These are phyloP conservation scores for Boechera stricta DNA, from an alignment of 345 rosid species.

Conservation along the genomic window DNA sequence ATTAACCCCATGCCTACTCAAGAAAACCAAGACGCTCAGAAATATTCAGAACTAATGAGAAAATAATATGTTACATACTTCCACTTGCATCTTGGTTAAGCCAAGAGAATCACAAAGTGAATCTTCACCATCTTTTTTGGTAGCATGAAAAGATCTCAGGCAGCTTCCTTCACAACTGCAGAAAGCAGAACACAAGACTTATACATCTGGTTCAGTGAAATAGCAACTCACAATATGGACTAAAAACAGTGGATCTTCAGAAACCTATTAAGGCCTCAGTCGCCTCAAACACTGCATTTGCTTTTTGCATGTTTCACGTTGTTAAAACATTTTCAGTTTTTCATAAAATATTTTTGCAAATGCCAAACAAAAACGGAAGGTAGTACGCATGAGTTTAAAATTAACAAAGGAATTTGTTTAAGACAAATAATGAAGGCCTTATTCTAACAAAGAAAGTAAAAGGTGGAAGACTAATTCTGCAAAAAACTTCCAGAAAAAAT, in stretches of 20 bases:
- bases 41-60: slow-evolving; percentile 14
- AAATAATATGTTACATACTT: slow-evolving; percentile 54
- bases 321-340: not conserved
- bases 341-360: slow-evolving; percentile 7
- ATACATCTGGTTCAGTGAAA: slow-evolving; percentile 31
- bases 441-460: slow-evolving; percentile 6
- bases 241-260: slow-evolving; percentile 15
- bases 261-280: not conserved
- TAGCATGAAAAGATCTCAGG: slow-evolving; percentile 90
- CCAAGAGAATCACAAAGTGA: slow-evolving; percentile 71
- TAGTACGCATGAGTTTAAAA: not conserved
- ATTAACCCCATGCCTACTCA: slow-evolving; percentile 23
- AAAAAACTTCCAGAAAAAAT: slow-evolving; percentile 21
- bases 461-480: slow-evolving; percentile 27
- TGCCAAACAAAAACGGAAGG: slow-evolving; percentile 4
- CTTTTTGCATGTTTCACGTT: slow-evolving; percentile 19
- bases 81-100: slow-evolving; percentile 60
- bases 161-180: slow-evolving; percentile 91
- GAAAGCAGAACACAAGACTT: slow-evolving; percentile 38
- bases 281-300: slow-evolving; percentile 1
- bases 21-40: slow-evolving; percentile 6
- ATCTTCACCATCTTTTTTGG: slow-evolving; percentile 62
- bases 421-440: not conserved
- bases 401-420: not conserved
- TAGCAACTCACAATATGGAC: slow-evolving; percentile 5